These are phyloP conservation scores for Cercospora beticola DNA, from an alignment of 2,329 filamentous ascomycete genomes.

Conservation along the genomic window DNA sequence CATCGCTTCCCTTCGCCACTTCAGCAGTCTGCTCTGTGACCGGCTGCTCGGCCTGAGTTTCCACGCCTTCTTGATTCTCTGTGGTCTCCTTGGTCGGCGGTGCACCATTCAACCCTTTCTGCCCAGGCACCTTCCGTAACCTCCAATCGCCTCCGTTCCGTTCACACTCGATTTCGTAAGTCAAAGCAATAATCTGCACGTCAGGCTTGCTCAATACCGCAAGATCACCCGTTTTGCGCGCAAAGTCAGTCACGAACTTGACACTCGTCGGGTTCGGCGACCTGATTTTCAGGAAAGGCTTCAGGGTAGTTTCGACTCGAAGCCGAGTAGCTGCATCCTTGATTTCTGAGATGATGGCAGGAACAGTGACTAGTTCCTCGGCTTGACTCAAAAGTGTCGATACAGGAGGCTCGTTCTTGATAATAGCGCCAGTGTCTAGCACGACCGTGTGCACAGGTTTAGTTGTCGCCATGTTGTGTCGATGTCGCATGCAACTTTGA, in stretches of 20 bases:
- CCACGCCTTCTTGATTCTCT: background rate
- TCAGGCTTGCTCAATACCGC: conserved; percentile 85
- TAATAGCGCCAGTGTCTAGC: conserved; percentile 86
- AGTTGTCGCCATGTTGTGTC: conserved; percentile 34
- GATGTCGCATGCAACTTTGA: background rate
- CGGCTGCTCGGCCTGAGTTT: conserved; percentile 6
- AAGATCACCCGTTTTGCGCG: conserved; percentile 83
- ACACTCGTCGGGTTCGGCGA: conserved; percentile 74
- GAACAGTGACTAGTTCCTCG: conserved; percentile 76
- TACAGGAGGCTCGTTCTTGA: conserved; percentile 85
- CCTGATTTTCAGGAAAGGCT: conserved; percentile 79
- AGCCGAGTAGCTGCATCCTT: conserved; percentile 76
- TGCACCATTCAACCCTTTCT: conserved; percentile 73
- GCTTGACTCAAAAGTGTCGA: conserved; percentile 78
- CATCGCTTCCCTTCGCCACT: background rate
- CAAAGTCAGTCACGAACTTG: conserved; percentile 78
- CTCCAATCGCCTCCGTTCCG: conserved; percentile 87
- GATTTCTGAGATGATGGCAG: conserved; percentile 83
- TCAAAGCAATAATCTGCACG: conserved; percentile 82
- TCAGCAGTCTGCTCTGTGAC: background rate
- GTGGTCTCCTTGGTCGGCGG: conserved; percentile 50
- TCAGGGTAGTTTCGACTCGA: conserved; percentile 77
- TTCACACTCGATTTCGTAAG: conserved; percentile 93
- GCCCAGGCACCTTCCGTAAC: conserved; percentile 72
- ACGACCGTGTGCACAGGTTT: conserved; percentile 82